These are phyloP conservation scores for Vitis rupestris DNA, from an alignment of 164 flowering plant species.

Conservation along the genomic window DNA sequence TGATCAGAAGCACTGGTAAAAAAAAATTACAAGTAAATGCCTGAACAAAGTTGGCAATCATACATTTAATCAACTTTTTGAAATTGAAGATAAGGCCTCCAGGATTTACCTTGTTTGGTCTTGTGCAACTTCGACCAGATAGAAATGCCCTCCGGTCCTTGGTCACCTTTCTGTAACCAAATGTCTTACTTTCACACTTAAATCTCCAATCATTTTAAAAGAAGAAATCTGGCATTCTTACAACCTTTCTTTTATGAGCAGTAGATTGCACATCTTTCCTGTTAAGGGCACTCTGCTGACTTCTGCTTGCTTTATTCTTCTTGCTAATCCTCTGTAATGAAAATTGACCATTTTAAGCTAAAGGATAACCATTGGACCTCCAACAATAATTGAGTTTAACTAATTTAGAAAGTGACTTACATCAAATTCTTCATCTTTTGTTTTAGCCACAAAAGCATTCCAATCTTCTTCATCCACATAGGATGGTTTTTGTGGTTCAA, in stretches of 20 bases:
- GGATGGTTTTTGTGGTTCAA: conserved; percentile 29
- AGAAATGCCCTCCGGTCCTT: conserved; percentile 13
- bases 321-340: conserved; percentile 26
- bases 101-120: conserved; percentile 19
- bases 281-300: conserved; percentile 26
- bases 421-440: conserved; percentile 32
- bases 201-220: neutral
- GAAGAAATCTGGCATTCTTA: conserved; percentile 1
- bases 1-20: neutral
- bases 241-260: conserved; percentile 26
- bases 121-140: conserved; percentile 21
- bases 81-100: neutral
- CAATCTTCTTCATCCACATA: conserved; percentile 33
- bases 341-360: neutral
- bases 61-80: neutral
- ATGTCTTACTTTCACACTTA: neutral
- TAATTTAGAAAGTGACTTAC: conserved; percentile 13
- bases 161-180: conserved; percentile 27
- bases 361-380: neutral
- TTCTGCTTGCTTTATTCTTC: conserved; percentile 30
- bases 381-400: neutral
- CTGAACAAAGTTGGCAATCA: neutral
- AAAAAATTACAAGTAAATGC: neutral
- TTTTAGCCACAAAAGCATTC: conserved; percentile 33
- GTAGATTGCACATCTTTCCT: conserved; percentile 13